Percentiles rank a stretch among this genome's conserved stretches.
Conservation (phyloP, 2,329 filamentous ascomycete genomes). For the Fusarium falciforme region DNA sequence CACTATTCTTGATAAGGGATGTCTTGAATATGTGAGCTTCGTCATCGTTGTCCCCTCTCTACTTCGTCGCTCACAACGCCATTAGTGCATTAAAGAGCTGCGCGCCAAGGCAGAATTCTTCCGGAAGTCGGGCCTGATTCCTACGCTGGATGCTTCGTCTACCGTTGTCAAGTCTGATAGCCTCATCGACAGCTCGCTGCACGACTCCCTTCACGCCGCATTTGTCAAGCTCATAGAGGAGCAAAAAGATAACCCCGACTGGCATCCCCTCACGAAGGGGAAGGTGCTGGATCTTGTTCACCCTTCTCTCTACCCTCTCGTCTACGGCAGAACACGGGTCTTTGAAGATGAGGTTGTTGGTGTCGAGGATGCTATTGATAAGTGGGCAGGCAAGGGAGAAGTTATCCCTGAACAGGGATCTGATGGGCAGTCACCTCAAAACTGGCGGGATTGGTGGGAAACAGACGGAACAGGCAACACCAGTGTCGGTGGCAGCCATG, state of each 20-base stretch:
- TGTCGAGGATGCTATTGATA: conserved; percentile 32
- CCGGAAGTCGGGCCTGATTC: conserved; percentile 51
- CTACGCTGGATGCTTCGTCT: conserved; percentile 36
- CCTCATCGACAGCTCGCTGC: conserved; percentile 18
- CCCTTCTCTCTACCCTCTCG: conserved; percentile 34
- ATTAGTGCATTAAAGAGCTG: conserved; percentile 53
- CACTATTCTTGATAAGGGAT: conserved; percentile 19
- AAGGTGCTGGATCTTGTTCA: conserved; percentile 29
- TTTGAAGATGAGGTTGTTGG: conserved; percentile 48
- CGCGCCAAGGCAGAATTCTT: conserved; percentile 58
- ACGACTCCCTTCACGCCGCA: conserved; percentile 8
- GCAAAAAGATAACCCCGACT: conserved; percentile 29
- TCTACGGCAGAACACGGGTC: conserved; percentile 46
- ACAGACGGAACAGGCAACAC: not conserved
- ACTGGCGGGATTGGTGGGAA: not conserved
- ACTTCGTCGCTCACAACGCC: not conserved
- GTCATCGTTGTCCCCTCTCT: not conserved
- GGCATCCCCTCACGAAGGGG: conserved; percentile 15
- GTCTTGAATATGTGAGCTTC: conserved; percentile 29
- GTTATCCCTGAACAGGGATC: conserved; percentile 55
- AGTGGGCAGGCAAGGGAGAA: conserved; percentile 38
- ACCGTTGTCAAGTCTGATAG: conserved; percentile 39
- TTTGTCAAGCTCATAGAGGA: conserved; percentile 34
- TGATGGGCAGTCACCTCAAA: not conserved
- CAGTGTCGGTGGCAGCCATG: conserved; percentile 60